Conservation (phyloP, 441 rosid genomes). For the Euphorbia schlechtendalii region DNA sequence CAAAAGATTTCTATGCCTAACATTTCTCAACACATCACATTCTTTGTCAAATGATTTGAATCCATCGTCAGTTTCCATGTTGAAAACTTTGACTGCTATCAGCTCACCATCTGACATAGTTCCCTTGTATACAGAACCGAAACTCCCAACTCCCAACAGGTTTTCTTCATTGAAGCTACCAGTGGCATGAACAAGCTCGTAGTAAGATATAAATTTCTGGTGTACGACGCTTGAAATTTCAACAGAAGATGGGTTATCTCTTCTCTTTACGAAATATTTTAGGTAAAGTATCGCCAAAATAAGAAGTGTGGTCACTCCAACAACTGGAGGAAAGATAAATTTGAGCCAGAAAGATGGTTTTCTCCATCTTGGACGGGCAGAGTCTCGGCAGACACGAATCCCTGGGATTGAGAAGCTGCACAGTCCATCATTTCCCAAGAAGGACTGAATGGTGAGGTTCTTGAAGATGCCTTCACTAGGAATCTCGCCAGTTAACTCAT, state of each 20-base stretch:
- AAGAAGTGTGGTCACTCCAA: not conserved
- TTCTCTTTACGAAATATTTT: not conserved
- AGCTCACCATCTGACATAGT: not conserved
- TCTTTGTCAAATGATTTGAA: slow-evolving; percentile 3
- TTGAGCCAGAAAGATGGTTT: not conserved
- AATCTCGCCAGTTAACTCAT: slow-evolving; percentile 24
- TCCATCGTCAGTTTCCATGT: not conserved
- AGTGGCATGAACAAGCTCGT: slow-evolving; percentile 9
- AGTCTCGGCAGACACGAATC: slow-evolving; percentile 16
- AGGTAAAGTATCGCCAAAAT: not conserved
- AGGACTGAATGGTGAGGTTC: slow-evolving; percentile 17
- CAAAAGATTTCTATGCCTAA: slow-evolving; percentile 11
- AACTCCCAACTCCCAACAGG: slow-evolving; percentile 6
- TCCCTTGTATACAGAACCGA: slow-evolving; percentile 9
- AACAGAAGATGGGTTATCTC: not conserved
- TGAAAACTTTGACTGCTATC: slow-evolving; percentile 6
- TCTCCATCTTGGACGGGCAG: not conserved
- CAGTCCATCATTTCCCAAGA: slow-evolving; percentile 18
- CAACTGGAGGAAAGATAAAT: slow-evolving; percentile 3
- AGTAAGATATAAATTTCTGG: slow-evolving; percentile 1
- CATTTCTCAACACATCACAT: slow-evolving; percentile 2
- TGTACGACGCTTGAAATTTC: not conserved
- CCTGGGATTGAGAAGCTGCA: slow-evolving; percentile 16
- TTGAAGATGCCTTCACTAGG: slow-evolving; percentile 24
- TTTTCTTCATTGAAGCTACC: slow-evolving; percentile 3